phyloP scores from a whole-genome alignment of 352 stramenopile species.

The Globisporangium cylindrosporum region DNA sequence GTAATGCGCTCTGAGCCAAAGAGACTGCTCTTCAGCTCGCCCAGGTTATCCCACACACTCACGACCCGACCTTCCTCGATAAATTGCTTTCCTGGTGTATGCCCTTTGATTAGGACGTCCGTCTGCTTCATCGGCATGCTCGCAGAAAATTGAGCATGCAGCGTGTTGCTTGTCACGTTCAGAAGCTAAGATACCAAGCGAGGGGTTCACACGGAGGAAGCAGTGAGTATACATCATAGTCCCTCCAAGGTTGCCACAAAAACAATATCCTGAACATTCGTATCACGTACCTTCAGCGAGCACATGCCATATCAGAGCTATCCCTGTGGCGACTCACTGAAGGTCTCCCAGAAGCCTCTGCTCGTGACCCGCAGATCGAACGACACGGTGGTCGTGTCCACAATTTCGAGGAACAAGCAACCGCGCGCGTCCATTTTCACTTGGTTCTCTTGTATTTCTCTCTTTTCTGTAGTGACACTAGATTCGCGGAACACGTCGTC shows the following conservation, averaged over 20 bases:
- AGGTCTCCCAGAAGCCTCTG: background rate
- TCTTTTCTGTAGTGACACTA: background rate
- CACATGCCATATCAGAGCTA: no score
- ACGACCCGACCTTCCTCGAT: constrained; percentile 6
- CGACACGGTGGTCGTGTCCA: constrained; percentile 4
- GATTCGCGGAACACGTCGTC: background rate
- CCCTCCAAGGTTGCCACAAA: background rate
- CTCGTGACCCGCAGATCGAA: constrained; percentile 4
- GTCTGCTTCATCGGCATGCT: background rate
- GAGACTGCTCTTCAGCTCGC: background rate
- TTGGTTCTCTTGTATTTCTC: background rate
- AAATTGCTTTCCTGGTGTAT: background rate
- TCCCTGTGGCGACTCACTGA: background rate
- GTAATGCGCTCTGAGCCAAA: background rate
- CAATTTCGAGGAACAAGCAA: background rate
- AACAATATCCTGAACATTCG: background rate
- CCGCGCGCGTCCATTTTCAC: background rate
- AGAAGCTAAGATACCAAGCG: background rate
- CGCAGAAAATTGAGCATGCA: background rate
- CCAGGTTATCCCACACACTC: background rate
- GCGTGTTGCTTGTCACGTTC: constrained; percentile 1
- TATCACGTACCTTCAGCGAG: background rate
- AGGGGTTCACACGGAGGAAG: no score
- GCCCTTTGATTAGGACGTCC: background rate
- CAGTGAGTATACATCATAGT: no score